Evolutionary conservation across 257 asterid genomes (phyloP).

Genomic region (Ajuga chamaepitys): DNA sequence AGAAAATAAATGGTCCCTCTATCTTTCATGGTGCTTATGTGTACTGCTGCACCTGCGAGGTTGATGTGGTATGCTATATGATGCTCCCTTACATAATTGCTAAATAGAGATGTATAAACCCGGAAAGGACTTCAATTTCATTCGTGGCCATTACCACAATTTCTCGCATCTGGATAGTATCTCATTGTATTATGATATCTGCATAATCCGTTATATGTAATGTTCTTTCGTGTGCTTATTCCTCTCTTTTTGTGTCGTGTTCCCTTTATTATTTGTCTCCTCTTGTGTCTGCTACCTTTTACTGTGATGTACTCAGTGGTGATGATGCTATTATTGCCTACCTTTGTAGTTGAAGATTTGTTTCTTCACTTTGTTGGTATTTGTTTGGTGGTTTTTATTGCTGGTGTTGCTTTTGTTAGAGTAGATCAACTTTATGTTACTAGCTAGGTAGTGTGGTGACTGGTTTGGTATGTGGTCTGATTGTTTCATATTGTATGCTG

Average conservation of each 20-base stretch:
- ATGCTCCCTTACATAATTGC: background rate
- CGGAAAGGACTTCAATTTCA: background rate
- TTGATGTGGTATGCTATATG: conserved; percentile 4
- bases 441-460: conserved; percentile 3
- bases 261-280: too few relatives aligned
- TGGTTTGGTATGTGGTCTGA: background rate
- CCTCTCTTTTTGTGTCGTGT: too few relatives aligned
- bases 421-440: background rate
- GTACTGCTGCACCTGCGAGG: background rate
- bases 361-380: background rate
- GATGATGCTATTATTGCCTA: background rate
- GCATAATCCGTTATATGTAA: background rate
- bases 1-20: background rate
- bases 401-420: background rate
- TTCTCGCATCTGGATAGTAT: background rate
- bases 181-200: background rate
- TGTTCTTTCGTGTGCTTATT: background rate
- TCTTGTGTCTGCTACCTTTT: too few relatives aligned
- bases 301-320: background rate
- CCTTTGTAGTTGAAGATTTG: background rate
- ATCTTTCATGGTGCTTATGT: background rate
- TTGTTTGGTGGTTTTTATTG: background rate
- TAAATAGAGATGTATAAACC: background rate
- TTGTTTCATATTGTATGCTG: background rate
- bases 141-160: background rate